Base-by-base conservation (phyloP, 176 grass and related monocot species). In the Triticum dicoccoides region DNA sequence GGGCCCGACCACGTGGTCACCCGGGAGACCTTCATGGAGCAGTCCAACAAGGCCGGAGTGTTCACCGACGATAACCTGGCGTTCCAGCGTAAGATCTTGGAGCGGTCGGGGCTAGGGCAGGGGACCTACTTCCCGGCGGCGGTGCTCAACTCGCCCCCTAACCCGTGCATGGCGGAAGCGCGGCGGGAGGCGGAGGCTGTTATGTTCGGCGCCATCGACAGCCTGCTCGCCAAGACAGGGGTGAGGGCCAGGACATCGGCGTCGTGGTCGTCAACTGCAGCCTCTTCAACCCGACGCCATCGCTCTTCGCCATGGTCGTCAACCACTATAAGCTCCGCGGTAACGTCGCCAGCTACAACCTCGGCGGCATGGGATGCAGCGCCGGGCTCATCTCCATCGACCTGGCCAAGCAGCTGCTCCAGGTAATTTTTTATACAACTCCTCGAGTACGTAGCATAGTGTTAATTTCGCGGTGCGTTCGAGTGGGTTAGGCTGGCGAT, bases 141-240 rank as follows among this genome's bases (percentile, higher is more conserved):
- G 1, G 86, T 98, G 69, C 65, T 92, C 38, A 89, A 87, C 84
- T 73, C 69, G 9, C 93, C 96, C 25, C 93, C 93, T 2, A 90
- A 89, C 83, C 93, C 96, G 52, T 98, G 93, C 91, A 92, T 98
- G 93, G 96, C 91, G 15, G 96, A 98, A 90, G 96, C 96, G 2
- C 80, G 96, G 39, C 86, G 86, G 33, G 96, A 98, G 86, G 96
- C 93, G 0, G 93, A 95, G 91, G 86, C 73, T 47, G 91, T 98
- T 54, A 95, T 98, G 96, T 98, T 98, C 65, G 91, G 96, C 20
- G 93, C 93, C 76, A 86, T 98, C 35, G 93, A 98, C 45, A 65
- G 80, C 42, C 74, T 94, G 52, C 89, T 98, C 2, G 79, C 65
- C 3, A 92, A 98, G 85, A 95, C 93, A 0, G 88, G 91, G 1